Base-by-base conservation (phyloP, 768 basidiomycete species). In the Boletus insuetus region DNA sequence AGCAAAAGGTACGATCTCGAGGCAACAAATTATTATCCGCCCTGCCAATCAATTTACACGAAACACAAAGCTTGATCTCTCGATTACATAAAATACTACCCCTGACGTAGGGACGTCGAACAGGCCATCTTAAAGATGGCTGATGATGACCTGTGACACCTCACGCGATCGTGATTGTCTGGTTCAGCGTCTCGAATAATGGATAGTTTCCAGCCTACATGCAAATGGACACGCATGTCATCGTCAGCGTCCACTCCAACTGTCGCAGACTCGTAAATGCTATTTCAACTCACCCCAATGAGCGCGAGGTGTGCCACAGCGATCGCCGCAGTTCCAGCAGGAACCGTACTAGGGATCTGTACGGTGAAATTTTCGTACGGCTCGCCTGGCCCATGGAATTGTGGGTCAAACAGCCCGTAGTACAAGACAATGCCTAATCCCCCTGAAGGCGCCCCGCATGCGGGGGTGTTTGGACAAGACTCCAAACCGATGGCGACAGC, bases 311-410 rank as follows among this genome's bases (percentile, higher is more conserved):
- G 76, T 9, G 64, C 66, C 3, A 77, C 73, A 17, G 66, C 68
- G 19, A 80, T 58, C 58, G 71, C 64, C 8, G 74, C 75, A 35
- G 60, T 51, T 6, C 78, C 77, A 31, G 58, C 49, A 1, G 60
- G 0, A 10, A 64, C 17, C 4, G 20, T 44, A 24, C 66, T 46
- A 2, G 79, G 79, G 13, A 82, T 62, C 34, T 65, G 64, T 6
- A 81, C 69, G 4, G 75, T 73, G 54, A 79, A 77, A 57, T 79
- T 79, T 52, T 81, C 67, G 64, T 78, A 74, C 12, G 79, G 78
- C 9, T 19, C 17, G 38, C 9, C 35, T 9, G 38, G n/a, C 38
- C 9, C 14, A 19, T 39, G 17, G 38, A n/a, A 64, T 53, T 74
- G 58, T 0, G 81, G 80, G 24, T 65, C 58, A 54, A 72, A 82